These are phyloP conservation scores for Prunus dulcis DNA, from an alignment of 306 rosid species.

Conservation along the genomic window DNA sequence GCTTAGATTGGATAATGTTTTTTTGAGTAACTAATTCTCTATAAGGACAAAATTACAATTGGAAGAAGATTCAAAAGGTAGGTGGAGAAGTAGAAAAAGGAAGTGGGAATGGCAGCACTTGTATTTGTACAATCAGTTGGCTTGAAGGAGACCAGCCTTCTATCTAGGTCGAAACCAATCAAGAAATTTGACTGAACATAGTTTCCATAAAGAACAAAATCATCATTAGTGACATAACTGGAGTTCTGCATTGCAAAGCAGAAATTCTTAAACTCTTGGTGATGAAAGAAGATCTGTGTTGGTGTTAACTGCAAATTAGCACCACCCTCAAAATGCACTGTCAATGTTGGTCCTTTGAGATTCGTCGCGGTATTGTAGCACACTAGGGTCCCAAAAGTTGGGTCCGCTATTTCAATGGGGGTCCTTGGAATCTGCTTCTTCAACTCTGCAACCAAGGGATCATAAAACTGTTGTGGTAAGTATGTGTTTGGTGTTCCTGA, in stretches of 20 bases:
- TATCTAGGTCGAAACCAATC: slow-evolving; percentile 53
- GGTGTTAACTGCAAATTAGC: slow-evolving; percentile 45
- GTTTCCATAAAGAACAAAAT: background rate
- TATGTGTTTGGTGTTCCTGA: slow-evolving; percentile 58
- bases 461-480: slow-evolving; percentile 45
- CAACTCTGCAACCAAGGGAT: slow-evolving; percentile 40
- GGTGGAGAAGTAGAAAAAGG: background rate
- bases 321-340: slow-evolving; percentile 52
- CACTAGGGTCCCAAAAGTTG: slow-evolving; percentile 47
- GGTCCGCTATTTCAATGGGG: slow-evolving; percentile 41
- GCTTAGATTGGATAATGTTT: background rate
- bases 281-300: slow-evolving; percentile 44
- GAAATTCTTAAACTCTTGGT: slow-evolving; percentile 38
- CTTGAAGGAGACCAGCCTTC: slow-evolving; percentile 46
- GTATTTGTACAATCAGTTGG: slow-evolving; percentile 42
- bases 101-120: background rate
- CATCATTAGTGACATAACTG: background rate
- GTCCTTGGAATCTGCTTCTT: slow-evolving; percentile 28
- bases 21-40: background rate
- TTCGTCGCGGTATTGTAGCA: slow-evolving; percentile 38
- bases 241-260: slow-evolving; percentile 27
- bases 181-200: slow-evolving; percentile 17
- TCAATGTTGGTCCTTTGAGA: slow-evolving; percentile 42
- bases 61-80: background rate
- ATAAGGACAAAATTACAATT: background rate